phyloP scores from a whole-genome alignment of 2,329 filamentous ascomycete genomes.

The Botrytis medusae region DNA sequence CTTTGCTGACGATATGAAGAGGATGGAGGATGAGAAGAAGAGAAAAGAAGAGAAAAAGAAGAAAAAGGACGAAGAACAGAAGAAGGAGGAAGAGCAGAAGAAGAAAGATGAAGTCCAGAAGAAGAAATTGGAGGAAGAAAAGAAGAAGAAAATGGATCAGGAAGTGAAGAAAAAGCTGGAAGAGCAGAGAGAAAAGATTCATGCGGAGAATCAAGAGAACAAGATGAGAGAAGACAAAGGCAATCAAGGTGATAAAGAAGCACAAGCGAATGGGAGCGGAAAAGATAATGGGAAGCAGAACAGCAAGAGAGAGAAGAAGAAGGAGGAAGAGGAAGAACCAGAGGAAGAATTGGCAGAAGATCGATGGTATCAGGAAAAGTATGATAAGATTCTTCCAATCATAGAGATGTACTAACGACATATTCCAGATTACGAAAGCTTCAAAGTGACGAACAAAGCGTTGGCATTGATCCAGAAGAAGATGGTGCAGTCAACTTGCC shows the following conservation, averaged over 20 bases:
- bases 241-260: conserved; percentile 1
- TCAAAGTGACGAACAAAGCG: conserved; percentile 27
- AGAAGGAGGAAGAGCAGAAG: conserved; percentile 33
- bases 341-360: conserved; percentile 33
- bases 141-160: conserved; percentile 23
- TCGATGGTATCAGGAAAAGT: conserved; percentile 38
- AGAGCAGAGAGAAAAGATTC: not conserved
- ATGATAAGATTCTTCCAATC: conserved; percentile 12
- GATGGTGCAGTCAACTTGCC: conserved; percentile 36
- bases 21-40: not conserved
- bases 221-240: not conserved
- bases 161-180: conserved; percentile 23
- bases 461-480: conserved; percentile 29
- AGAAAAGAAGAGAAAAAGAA: not conserved
- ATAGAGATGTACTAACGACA: not conserved
- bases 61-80: not conserved
- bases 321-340: conserved; percentile 2
- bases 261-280: not conserved
- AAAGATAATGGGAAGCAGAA: conserved; percentile 25
- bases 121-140: conserved; percentile 21
- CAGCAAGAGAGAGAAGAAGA: conserved; percentile 22
- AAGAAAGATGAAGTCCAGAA: conserved; percentile 34
- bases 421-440: conserved; percentile 30
- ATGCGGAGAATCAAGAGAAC: not conserved
- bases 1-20: conserved; percentile 30